phyloP scores from a whole-genome alignment of 2,329 filamentous ascomycete genomes.

The Sclerotinia nivalis region DNA sequence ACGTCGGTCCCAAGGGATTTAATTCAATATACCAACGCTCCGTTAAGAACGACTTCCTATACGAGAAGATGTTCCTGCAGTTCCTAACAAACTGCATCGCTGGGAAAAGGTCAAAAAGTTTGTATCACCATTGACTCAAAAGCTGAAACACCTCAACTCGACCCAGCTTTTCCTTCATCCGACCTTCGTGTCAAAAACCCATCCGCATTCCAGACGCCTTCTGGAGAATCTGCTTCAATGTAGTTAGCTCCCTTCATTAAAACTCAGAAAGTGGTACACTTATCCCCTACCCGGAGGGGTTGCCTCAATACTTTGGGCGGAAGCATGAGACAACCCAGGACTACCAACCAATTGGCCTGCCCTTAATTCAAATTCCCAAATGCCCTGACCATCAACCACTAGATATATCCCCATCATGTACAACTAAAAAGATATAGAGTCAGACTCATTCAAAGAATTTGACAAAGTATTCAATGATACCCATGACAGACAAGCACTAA shows the following conservation, averaged over 20 bases:
- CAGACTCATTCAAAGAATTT: slow-evolving; percentile 21
- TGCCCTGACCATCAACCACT: slow-evolving; percentile 14
- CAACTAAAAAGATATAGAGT: slow-evolving; percentile 29
- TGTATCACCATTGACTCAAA: not conserved
- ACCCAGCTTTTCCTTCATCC: not conserved
- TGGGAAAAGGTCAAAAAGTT: slow-evolving; percentile 47
- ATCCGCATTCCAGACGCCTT: not conserved
- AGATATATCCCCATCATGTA: slow-evolving; percentile 21
- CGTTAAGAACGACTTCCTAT: slow-evolving; percentile 74
- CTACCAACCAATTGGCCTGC: slow-evolving; percentile 39
- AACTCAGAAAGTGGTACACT: slow-evolving; percentile 31
- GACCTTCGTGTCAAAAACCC: too few relatives aligned
- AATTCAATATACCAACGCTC: slow-evolving; percentile 66
- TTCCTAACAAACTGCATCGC: slow-evolving; percentile 71
- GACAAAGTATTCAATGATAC: slow-evolving; percentile 32
- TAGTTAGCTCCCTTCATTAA: not conserved
- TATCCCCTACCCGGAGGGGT: slow-evolving; percentile 42
- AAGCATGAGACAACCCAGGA: slow-evolving; percentile 39
- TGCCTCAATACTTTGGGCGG: slow-evolving; percentile 30
- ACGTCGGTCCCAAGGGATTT: slow-evolving; percentile 26
- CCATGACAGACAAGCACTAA: slow-evolving; percentile 73
- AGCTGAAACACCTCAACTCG: not conserved
- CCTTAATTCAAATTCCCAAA: slow-evolving; percentile 24
- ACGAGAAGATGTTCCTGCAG: slow-evolving; percentile 68
- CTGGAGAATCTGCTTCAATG: not conserved